These are phyloP conservation scores for Tetraselmis striata DNA, from an alignment of 139 green algal species.

Conservation along the genomic window DNA sequence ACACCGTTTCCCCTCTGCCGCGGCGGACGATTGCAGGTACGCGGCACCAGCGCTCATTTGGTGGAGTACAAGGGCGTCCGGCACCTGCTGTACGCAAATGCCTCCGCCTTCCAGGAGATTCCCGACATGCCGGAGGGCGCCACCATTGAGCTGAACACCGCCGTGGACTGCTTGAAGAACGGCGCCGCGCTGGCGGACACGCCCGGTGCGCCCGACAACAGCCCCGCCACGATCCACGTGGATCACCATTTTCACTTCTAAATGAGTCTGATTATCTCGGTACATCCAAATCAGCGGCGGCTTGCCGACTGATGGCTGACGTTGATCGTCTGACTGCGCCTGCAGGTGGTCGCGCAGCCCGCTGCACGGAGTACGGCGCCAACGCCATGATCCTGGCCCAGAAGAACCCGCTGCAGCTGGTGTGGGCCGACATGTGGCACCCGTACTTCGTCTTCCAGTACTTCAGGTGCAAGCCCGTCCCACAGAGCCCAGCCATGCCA, in stretches of 20 bases:
- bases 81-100: not conserved
- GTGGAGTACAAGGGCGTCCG: not conserved
- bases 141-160: not conserved
- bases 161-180: not conserved
- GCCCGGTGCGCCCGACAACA: no score
- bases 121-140: not conserved
- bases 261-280: no score
- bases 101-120: not conserved
- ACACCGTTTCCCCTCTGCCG: not conserved
- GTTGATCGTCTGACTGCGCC: no score
- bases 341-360: no score
- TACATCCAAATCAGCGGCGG: no score
- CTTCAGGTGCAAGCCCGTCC: not conserved
- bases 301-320: no score
- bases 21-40: not conserved
- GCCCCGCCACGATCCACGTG: no score
- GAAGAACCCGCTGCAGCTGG: slow-evolving; percentile 26
- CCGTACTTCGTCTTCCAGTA: slow-evolving; percentile 40
- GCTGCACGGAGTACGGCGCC: slow-evolving; percentile 24
- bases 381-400: slow-evolving; percentile 50
- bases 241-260: no score
- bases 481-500: no score
- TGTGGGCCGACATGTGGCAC: slow-evolving; percentile 51
- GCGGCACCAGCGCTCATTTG: not conserved
- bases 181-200: not conserved